Evolutionary conservation across 2,329 filamentous ascomycete genomes (phyloP), one percentile per base, ranked within the genome.

Genomic region (Mycosphaerella sp.): DNA sequence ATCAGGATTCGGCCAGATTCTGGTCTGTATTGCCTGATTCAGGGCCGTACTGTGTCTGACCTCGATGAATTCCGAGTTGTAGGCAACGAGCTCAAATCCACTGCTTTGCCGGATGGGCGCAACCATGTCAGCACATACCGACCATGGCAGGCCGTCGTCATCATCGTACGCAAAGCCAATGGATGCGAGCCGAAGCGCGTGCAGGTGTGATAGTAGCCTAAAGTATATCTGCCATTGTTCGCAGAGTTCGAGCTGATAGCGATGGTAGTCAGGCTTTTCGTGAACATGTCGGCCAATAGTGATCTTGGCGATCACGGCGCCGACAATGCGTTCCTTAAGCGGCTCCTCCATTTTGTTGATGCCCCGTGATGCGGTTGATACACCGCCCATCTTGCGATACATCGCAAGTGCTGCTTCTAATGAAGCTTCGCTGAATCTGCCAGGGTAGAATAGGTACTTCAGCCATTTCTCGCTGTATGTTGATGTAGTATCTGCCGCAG

Each of bases 141-240:
- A 78, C 89, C 89, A 96, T 1, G 88, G 80, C 72, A 90, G 79
- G 44, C 85, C 83, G 8, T 79, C 77, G 42, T 80, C 76, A 0
- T 78, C 68, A 62, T 97, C 93, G 49, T 87, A 82, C 0, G 84
- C 80, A 40, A 97, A 74, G 1, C 87, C 84, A 40, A 97, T 71
- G 0, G 87, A 85, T 64, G 96, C 90, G 14, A 86, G 85, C 63
- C 90, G 79, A 62, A 88, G 85, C 62, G 86, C 89, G 66, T 97
- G 89, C 36, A 98, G 73, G 66, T 95, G 90, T 10, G 87, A 77
- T 14, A 95, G 78, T 14, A 97, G 77, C 28, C 89, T 83, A 72
- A 89, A 95, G 69, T 95, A 95, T 44, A 87, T 81, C 56, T 86
- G 82, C 93, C 93, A 98, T 67, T 95, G 89, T 9, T 80, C 78